A percentile compares a stretch with the other conserved stretches of the same genome.
phyloP scores from a whole-genome alignment of 257 asterid genomes.

The Salvia rosmarinus region DNA sequence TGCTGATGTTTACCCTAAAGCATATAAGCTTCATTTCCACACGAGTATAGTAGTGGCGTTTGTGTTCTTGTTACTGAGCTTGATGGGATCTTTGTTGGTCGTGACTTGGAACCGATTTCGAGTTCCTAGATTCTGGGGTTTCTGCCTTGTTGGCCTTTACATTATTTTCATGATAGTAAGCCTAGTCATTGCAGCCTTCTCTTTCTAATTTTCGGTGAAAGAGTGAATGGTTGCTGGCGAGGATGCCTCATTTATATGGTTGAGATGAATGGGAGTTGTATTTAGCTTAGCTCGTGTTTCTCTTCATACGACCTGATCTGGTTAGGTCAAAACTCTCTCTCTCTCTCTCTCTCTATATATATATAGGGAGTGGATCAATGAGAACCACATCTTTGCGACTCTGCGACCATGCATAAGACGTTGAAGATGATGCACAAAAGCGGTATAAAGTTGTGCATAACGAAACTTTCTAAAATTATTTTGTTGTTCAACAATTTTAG shows the following conservation, averaged over 20 bases:
- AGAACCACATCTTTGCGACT: no score
- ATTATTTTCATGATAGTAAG: conserved; percentile 65
- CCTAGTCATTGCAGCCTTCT: conserved; percentile 65
- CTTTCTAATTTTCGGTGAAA: conserved; percentile 41
- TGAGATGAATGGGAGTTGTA: not conserved
- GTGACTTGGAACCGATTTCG: conserved; percentile 90
- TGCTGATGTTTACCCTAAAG: conserved; percentile 68
- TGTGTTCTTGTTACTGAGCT: conserved; percentile 81
- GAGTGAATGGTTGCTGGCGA: not conserved
- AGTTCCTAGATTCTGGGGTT: conserved; percentile 97
- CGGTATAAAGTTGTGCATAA: no score
- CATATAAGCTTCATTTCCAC: conserved; percentile 79
- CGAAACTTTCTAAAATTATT: no score
- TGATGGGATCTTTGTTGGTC: conserved; percentile 93
- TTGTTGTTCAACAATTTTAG: no score
- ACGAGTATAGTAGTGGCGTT: conserved; percentile 87
- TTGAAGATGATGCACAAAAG: no score
- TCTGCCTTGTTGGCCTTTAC: conserved; percentile 89
- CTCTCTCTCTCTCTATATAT: no score
- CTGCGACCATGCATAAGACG: no score
- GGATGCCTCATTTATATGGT: not conserved
- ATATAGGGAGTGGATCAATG: no score
- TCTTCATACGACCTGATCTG: no score
- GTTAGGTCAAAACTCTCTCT: no score
- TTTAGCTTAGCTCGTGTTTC: not conserved